phyloP scores from a whole-genome alignment of 2,329 filamentous ascomycete species.

The Pseudonectria buxi region DNA sequence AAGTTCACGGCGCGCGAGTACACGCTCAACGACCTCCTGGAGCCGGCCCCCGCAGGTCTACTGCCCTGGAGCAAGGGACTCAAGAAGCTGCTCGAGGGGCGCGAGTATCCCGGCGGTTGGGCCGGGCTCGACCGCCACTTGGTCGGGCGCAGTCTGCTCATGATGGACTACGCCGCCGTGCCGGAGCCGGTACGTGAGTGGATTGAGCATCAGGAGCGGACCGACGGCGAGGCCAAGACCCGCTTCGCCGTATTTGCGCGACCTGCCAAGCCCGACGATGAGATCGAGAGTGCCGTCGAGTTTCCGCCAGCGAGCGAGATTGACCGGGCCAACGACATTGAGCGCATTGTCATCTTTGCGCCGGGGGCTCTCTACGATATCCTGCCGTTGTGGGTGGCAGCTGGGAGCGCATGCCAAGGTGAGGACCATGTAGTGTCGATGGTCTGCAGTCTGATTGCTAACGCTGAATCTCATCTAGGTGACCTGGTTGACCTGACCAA shows the following conservation, averaged over 20 bases:
- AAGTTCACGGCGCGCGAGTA: constrained; percentile 35
- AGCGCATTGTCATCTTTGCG: constrained; percentile 42
- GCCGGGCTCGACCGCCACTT: constrained; percentile 45
- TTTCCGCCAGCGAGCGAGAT: constrained; percentile 20
- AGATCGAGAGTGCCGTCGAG: constrained; percentile 31
- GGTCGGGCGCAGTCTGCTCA: constrained; percentile 39
- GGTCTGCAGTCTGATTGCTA: constrained; percentile 1
- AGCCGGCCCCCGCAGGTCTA: constrained; percentile 32
- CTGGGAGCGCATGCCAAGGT: constrained; percentile 36
- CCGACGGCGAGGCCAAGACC: constrained; percentile 27
- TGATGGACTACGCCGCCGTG: constrained; percentile 39
- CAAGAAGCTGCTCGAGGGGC: constrained; percentile 32
- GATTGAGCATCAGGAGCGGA: constrained; percentile 38
- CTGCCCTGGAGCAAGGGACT: constrained; percentile 33
- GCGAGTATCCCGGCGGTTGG: constrained; percentile 46
- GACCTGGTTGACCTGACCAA: constrained; percentile 22
- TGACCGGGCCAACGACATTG: constrained; percentile 24
- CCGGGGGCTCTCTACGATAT: constrained; percentile 44
- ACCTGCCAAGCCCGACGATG: constrained; percentile 30
- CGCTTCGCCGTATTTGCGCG: constrained; percentile 37
- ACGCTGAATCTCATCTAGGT: constrained; percentile 11
- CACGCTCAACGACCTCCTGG: constrained; percentile 37
- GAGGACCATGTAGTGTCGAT: constrained; percentile 9
- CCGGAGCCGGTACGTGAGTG: constrained; percentile 39
- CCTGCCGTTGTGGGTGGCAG: constrained; percentile 44